Base-by-base conservation (phyloP, 345 rosid species). In the Stellera chamaejasme region DNA sequence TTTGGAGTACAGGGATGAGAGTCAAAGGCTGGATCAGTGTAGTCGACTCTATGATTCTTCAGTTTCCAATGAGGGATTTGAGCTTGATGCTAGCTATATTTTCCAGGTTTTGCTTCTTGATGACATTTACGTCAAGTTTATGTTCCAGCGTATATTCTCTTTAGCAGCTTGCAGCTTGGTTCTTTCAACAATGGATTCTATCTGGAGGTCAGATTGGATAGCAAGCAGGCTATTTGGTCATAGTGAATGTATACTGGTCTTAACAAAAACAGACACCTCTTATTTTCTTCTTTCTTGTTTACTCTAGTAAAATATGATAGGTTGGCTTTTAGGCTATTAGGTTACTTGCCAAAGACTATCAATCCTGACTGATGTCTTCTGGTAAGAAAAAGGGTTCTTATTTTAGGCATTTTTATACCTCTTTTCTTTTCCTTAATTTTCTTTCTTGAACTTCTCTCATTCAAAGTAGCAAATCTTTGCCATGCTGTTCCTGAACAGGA, bases 1-100 rank as follows among this genome's bases (percentile, higher is more conserved):
- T 53, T 63, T 93, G 75, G 96, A 83, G 65, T 66, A 79, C 61
- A 84, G 93, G 75, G 92, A 82, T 69, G 96, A 89, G 56, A 89
- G 99, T n/a, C 92, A 84, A 81, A 79, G 88, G 72, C 77, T 93
- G 52, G 96, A 93, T 66, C 96, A 87, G 56, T 87, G 97, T 70
- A 73, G 78, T 72, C 92, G 99, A n/a, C 92, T 89, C 26, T 89
- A 81, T 39, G 95, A 93, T 77, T 93, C 99, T 56, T 89, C 97
- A 10, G 77, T 89, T 60, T 80, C 86, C 11, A 85, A 79, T 72
- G 95, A 87, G 54, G 96, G 95, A 9, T 89, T 93, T 23, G 97
- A 87, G 77, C 78, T 75, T 52, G 97, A 93, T 75, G 95, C 97
- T 1, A 81, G 85, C 74, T 92, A 80, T 57, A 72, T 90, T 72